Conservation (phyloP, 208 protist species). For the Leptomonas pyrrhocoris region DNA sequence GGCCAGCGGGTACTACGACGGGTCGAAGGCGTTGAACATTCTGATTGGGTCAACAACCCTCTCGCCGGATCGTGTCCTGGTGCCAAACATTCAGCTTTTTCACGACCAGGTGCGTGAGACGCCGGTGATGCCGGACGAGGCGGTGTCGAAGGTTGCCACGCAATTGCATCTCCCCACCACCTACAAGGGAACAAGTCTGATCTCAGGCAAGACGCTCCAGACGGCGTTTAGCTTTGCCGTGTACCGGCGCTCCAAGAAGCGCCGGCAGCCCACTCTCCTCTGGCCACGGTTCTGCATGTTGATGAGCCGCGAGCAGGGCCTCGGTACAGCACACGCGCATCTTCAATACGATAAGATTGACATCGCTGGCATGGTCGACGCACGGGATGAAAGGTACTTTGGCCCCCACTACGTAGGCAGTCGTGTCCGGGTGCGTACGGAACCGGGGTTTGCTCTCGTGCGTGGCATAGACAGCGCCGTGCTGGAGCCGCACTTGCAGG, state of each 20-base stretch:
- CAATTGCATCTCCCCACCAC: slow-evolving; percentile 64
- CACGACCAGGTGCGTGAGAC: slow-evolving; percentile 23
- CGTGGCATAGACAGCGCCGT: slow-evolving; percentile 52
- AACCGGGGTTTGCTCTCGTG: slow-evolving; percentile 53
- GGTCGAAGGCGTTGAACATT: slow-evolving; percentile 45
- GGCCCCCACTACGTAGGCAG: slow-evolving; percentile 25
- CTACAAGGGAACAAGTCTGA: slow-evolving; percentile 42
- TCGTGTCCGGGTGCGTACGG: slow-evolving; percentile 35
- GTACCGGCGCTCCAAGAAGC: slow-evolving; percentile 18
- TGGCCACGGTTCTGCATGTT: slow-evolving; percentile 75
- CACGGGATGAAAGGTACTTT: neutral
- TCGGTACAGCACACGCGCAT: slow-evolving; percentile 32
- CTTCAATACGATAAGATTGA: slow-evolving; percentile 66
- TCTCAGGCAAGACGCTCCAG: slow-evolving; percentile 42
- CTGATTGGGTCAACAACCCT: slow-evolving; percentile 70
- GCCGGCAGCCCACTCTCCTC: slow-evolving; percentile 19
- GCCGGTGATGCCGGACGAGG: slow-evolving; percentile 8
- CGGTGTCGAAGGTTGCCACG: slow-evolving; percentile 39
- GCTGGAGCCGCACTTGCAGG: slow-evolving; percentile 58
- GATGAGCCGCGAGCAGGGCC: slow-evolving; percentile 28
- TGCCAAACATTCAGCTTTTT: slow-evolving; percentile 35
- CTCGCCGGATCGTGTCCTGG: slow-evolving; percentile 39
- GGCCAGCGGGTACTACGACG: slow-evolving; percentile 41
- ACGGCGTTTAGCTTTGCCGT: slow-evolving; percentile 71
- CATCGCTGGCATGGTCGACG: slow-evolving; percentile 13